Conservation (phyloP, 2,329 filamentous ascomycete genomes). For the Hymenoscyphus linearis region DNA sequence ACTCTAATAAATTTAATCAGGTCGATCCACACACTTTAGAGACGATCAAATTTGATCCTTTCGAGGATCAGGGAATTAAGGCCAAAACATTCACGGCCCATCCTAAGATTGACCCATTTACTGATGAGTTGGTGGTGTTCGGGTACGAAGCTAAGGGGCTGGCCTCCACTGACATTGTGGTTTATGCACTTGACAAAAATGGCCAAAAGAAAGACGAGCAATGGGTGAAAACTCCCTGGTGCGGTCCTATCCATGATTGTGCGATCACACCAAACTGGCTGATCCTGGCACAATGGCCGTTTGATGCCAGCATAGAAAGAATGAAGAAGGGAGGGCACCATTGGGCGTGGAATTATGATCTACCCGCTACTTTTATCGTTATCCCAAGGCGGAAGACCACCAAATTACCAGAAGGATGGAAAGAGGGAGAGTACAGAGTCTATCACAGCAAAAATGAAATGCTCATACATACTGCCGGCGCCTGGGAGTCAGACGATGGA, state of each 20-base stretch:
- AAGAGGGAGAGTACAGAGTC: slow-evolving; percentile 21
- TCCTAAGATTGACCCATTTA: slow-evolving; percentile 46
- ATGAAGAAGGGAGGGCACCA: not conserved
- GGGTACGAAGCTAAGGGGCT: slow-evolving; percentile 45
- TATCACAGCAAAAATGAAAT: slow-evolving; percentile 30
- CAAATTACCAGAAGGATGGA: slow-evolving; percentile 32
- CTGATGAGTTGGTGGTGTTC: slow-evolving; percentile 46
- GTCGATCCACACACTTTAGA: slow-evolving; percentile 40
- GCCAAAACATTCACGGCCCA: slow-evolving; percentile 45
- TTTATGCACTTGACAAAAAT: slow-evolving; percentile 39
- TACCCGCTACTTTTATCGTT: slow-evolving; percentile 47
- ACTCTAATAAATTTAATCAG: no score
- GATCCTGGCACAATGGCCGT: slow-evolving; percentile 24
- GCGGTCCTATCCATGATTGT: slow-evolving; percentile 47
- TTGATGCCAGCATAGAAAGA: not conserved
- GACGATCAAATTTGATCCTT: slow-evolving; percentile 44
- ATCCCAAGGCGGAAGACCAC: slow-evolving; percentile 34
- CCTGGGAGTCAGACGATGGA: slow-evolving; percentile 36
- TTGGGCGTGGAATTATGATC: slow-evolving; percentile 40
- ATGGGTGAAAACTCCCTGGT: slow-evolving; percentile 43
- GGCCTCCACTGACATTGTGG: slow-evolving; percentile 39
- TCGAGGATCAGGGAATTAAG: slow-evolving; percentile 40
- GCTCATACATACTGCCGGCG: slow-evolving; percentile 37
- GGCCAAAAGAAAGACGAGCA: slow-evolving; percentile 40
- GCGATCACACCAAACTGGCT: slow-evolving; percentile 41